Evolutionary conservation across 345 rosid species (phyloP), one percentile per base, ranked within the genome.

Genomic region (Mallotus nudiflorus): DNA sequence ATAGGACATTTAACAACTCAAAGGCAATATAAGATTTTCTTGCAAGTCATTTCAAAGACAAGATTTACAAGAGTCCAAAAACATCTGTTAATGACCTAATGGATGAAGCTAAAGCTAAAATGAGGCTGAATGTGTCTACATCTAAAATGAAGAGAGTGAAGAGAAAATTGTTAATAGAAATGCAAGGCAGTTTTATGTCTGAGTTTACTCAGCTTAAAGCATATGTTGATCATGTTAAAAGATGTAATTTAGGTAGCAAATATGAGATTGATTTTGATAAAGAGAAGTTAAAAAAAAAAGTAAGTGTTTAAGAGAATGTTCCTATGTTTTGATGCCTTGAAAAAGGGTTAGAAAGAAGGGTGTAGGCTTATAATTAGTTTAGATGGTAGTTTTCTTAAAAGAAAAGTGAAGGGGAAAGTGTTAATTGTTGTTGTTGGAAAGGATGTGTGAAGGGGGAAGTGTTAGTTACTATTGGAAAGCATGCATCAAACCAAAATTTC

Each of bases 341-440:
- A 59, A 18, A 44, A 35, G 46, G 73, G 66, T 4, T 70, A 48
- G 49, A 20, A 25, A 29, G 45, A 0, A 40, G 66, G 66, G 3
- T 70, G 66, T 48, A 70, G 73, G 22, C 48, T 22, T 3, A 22
- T 70, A 27, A 29, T 60, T 58, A 29, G 73, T 15, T 29, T 70
- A 11, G 73, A 59, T 70, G 67, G 66, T 1, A 57, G 44, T 44
- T 70, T 70, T 31, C 29, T 70, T 18, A 45, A 70, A 33, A 57
- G 66, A 7, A 24, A 28, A 22, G 16, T 44, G n/a, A 70, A 70
- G 27, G 67, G 44, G 2, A 27, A 70, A 15, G 5, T 70, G 1
- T 2, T 70, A 13, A 27, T 46, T 14, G 54, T 66, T n/a, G n/a
- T n/a, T 2, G 11, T 70, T 33, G 74, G 58, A 20, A 60, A 15